Evolutionary conservation across 2,329 filamentous ascomycete genomes (phyloP).

Genomic region (Orbilia blumenaviensis): DNA sequence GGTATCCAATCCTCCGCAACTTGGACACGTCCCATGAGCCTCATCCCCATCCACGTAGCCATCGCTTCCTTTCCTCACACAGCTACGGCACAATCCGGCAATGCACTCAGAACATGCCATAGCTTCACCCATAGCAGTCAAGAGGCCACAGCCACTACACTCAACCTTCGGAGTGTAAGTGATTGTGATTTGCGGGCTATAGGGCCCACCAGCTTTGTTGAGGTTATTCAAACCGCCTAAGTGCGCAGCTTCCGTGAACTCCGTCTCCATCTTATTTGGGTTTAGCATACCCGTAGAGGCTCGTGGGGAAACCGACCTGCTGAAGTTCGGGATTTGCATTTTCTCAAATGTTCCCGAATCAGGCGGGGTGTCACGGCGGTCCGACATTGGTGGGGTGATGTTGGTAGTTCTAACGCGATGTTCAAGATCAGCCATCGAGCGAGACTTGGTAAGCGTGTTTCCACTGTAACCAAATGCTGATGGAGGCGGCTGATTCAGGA

Average conservation of each 20-base stretch:
- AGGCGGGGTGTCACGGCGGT: constrained; percentile 49
- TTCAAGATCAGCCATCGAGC: constrained; percentile 53
- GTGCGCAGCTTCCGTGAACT: constrained; percentile 34
- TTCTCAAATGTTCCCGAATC: constrained; percentile 55
- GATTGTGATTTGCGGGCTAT: constrained; percentile 53
- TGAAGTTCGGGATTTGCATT: constrained; percentile 54
- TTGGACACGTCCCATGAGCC: constrained; percentile 47
- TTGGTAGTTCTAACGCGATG: constrained; percentile 51
- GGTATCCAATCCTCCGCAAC: constrained; percentile 47
- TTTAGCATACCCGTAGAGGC: constrained; percentile 50
- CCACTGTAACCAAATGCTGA: constrained; percentile 45
- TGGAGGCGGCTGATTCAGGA: constrained; percentile 49
- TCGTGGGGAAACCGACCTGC: constrained; percentile 48
- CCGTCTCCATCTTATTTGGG: constrained; percentile 48
- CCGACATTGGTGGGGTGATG: constrained; percentile 52
- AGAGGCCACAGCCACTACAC: constrained; percentile 46
- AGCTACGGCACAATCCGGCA: constrained; percentile 49
- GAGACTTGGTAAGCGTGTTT: constrained; percentile 52
- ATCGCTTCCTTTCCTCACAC: constrained; percentile 50
- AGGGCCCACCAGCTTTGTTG: constrained; percentile 44
- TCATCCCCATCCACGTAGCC: constrained; percentile 49
- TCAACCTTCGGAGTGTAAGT: constrained; percentile 53
- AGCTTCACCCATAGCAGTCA: constrained; percentile 47
- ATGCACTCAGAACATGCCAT: constrained; percentile 54
- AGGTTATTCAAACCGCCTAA: constrained; percentile 38